Conservation (phyloP, 768 basidiomycete species). For the Lyophyllum decastes region DNA sequence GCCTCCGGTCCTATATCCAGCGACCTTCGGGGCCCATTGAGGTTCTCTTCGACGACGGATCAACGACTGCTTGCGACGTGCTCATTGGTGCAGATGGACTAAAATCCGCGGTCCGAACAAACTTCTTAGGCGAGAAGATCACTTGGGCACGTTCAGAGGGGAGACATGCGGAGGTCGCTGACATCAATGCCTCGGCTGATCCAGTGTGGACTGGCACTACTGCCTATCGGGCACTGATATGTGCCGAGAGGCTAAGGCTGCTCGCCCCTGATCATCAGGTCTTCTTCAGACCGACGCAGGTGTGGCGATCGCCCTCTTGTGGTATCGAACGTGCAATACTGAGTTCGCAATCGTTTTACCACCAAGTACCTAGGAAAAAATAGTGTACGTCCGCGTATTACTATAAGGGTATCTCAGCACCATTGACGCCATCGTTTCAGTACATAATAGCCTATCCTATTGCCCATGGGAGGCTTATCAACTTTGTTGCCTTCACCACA, state of each 20-base stretch:
- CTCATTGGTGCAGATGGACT: conserved; percentile 74
- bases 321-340: neutral
- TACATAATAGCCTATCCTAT: conserved; percentile 66
- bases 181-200: conserved; percentile 43
- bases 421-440: conserved; percentile 29
- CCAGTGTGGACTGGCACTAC: conserved; percentile 61
- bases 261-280: conserved; percentile 48
- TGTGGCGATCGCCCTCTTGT: conserved; percentile 23
- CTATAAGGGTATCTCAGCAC: neutral
- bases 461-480: conserved; percentile 56
- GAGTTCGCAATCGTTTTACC: neutral
- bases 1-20: conserved; percentile 57
- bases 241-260: conserved; percentile 45
- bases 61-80: conserved; percentile 59
- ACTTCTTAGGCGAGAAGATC: conserved; percentile 39
- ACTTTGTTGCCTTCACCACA: conserved; percentile 59
- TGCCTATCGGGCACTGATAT: conserved; percentile 63
- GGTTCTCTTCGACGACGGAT: conserved; percentile 63
- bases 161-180: conserved; percentile 37
- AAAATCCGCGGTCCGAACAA: conserved; percentile 53
- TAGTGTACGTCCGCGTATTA: conserved; percentile 31
- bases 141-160: conserved; percentile 34
- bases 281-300: conserved; percentile 49
- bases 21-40: conserved; percentile 40
- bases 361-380: conserved; percentile 58